Evolutionary conservation across 495 filamentous ascomycete species (phyloP), one percentile per base, ranked within the genome.

Genomic region (Elasticomyces elasticus): DNA sequence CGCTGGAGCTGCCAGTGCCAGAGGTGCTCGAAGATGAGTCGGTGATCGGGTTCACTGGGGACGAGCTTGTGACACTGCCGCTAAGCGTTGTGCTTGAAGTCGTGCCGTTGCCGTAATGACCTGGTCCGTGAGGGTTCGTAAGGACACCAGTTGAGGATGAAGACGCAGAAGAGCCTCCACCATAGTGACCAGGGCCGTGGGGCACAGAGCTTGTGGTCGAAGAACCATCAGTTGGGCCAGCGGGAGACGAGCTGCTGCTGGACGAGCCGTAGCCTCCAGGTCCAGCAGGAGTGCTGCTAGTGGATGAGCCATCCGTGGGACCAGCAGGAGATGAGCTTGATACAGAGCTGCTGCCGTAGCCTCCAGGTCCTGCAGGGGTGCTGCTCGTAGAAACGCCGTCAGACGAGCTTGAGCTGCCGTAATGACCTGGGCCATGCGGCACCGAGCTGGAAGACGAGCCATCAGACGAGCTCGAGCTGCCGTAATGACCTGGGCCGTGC

Each of bases 361-460:
- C n/a, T n/a, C n/a, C n/a, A n/a, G n/a, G n/a, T n/a, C n/a, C n/a
- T n/a, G n/a, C n/a, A n/a, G n/a, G n/a, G n/a, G n/a, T n/a, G n/a
- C 10, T 23, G 19, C 10, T 30, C 3, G 27, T 15, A 2, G 27
- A 49, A 4, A 33, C 27, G 17, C 25, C n/a, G 7, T 4, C 27
- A 24, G 46, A 45, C 20, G 42, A 9, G 3, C 6, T 27, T 4
- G 42, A 5, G 42, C 20, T 19, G 17, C 42, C 19, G 24, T 23
- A 45, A 27, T 45, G 3, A 24, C 20, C 24, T 45, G 42, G 42
- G 42, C 42, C 42, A 22, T 23, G 20, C 11, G 42, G 24, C 2
- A 23, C 25, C 17, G 42, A 45, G 42, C 20, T 45, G 19, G 42
- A 45, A 45, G 42, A 45, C 19, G 42, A 45, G 35, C 35, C 35